Conservation (phyloP, 768 basidiomycete genomes). For the Macrocybe gigantea region DNA sequence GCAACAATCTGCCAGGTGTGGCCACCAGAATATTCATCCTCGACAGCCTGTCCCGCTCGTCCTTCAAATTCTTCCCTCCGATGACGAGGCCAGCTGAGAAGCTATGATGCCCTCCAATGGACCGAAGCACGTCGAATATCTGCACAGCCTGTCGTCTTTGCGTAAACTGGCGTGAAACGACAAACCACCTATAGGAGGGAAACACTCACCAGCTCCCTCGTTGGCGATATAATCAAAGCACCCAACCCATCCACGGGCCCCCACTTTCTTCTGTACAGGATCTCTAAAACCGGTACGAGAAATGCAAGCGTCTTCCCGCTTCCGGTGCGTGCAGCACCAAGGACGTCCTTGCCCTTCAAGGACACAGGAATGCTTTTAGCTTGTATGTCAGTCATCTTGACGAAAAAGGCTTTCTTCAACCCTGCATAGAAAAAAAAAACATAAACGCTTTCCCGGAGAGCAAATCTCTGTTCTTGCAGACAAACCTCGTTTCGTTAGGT, state of each 20-base stretch:
- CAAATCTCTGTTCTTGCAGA: neutral
- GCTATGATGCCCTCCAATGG: conserved; percentile 83
- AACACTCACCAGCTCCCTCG: conserved; percentile 75
- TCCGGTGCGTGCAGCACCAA: conserved; percentile 93
- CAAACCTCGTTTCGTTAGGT: conserved; percentile 66
- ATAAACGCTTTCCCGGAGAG: neutral
- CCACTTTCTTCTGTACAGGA: conserved; percentile 88
- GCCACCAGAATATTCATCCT: conserved; percentile 99
- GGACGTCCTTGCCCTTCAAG: conserved; percentile 91
- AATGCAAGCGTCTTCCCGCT: conserved; percentile 97
- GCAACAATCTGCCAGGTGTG: conserved; percentile 89
- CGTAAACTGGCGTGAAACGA: neutral
- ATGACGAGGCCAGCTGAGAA: conserved; percentile 96
- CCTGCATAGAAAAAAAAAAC: conserved; percentile 35
- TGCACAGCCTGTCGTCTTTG: conserved; percentile 71
- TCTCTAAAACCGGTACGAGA: conserved; percentile 86
- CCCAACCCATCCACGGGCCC: conserved; percentile 90
- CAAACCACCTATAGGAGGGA: neutral
- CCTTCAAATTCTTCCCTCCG: conserved; percentile 92
- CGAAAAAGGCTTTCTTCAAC: conserved; percentile 81
- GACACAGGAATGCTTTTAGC: conserved; percentile 85
- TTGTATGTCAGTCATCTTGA: conserved; percentile 90
- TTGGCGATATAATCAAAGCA: conserved; percentile 90
- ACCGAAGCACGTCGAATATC: conserved; percentile 94
- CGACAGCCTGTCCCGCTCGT: conserved; percentile 81